Evolutionary conservation across 352 stramenopile species (phyloP), one percentile per base, ranked within the genome.

Genomic region (Globisporangium mamillatum): DNA sequence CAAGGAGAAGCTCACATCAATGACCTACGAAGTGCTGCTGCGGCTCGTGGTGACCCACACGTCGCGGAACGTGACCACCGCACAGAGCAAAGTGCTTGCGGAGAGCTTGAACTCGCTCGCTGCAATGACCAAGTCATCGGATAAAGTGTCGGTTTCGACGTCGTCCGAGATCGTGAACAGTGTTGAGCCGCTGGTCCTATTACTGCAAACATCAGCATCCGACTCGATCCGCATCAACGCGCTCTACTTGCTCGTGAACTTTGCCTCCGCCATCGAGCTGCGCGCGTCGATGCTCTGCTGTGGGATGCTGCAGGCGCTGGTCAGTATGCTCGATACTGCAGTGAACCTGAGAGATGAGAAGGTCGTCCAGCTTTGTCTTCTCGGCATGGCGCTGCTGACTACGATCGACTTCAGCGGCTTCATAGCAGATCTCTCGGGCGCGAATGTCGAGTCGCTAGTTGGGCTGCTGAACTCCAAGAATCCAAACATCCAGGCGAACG

Each of bases 181-280:
- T 8, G 32, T 92, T 12, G 75, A 86, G 50, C 66, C 75, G n/a
- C 73, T 94, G 32, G 70, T 91, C 1, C 60, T 78, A 8, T 53
- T 92, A 29, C 34, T 91, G 14, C 67, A 68, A 1, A 56, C 52
- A 34, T 64, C 63, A 32, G 56, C 67, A 14, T 78, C 61, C 5
- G 75, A 77, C 36, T 67, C 63, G 6, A 70, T 89, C 29, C 81
- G 81, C 2, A 56, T 91, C 14, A 81, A 90, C 29, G 70, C 76
- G 10, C 68, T 92, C 18, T 90, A 89, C 59, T 66, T 94, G 65
- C 69, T 92, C 9, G 84, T 94, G 3, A 91, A 87, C 27, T 94
- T 88, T 55, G 81, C 84, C 4, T 83, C 84, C 0, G 77, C 73
- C 0, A 46, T 55, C 25, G 76, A 90, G 14, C 64, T 89, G 24